phyloP scores from a whole-genome alignment of 176 grass and related monocot genomes.

The Oryza meridionalis region DNA sequence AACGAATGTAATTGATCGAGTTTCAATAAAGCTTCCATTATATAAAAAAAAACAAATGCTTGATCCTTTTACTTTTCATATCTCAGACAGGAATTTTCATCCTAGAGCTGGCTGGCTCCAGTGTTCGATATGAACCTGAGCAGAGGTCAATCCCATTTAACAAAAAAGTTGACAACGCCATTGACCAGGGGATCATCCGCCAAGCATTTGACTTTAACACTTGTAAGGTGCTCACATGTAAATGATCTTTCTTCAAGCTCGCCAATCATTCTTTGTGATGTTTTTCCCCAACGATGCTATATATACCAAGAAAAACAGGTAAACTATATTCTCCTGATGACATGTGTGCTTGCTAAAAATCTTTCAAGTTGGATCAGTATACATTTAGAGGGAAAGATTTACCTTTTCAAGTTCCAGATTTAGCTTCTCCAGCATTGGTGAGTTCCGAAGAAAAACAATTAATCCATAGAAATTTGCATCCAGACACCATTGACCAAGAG shows the following conservation, averaged over 20 bases:
- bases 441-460: too few species aligned
- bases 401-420: too few species aligned
- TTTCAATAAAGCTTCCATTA: too few species aligned
- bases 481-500: too few species aligned
- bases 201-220: slow-evolving; percentile 19
- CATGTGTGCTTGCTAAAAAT: neutral
- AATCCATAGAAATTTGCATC: too few species aligned
- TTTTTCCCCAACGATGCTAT: too few species aligned
- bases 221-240: neutral
- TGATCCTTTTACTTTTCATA: neutral
- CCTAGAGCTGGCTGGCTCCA: neutral
- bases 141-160: neutral
- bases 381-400: too few species aligned
- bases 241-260: slow-evolving; percentile 24
- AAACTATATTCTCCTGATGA: neutral
- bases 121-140: neutral
- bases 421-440: too few species aligned
- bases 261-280: neutral
- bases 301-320: neutral
- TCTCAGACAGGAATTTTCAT: too few species aligned
- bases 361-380: neutral
- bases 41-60: too few species aligned
- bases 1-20: too few species aligned
- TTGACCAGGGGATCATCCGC: neutral
- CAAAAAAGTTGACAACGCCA: neutral